Base-by-base conservation (phyloP, 305 asterid species). In the Lippia alba region DNA sequence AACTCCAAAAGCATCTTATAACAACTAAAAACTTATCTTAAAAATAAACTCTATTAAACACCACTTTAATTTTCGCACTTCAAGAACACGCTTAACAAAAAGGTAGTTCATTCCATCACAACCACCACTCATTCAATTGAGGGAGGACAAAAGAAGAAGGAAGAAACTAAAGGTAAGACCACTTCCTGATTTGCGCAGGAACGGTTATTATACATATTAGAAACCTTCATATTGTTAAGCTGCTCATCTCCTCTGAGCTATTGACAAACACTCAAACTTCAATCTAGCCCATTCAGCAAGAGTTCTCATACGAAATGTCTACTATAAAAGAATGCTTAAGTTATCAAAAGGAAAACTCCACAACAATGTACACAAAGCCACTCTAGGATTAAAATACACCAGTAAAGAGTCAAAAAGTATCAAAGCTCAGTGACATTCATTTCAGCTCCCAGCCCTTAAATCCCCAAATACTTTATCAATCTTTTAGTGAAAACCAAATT, bases 171-270 rank as follows among this genome's bases (percentile, higher is more conserved):
- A 44, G 49, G 49, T 5, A 44, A 8, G 14, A 44, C 1, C 1
- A 44, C 49, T 44, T 44, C 49, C 8, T 3, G 49, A 44, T 44
- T 44, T 44, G 49, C 49, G 10, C 8, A 17, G 30, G 56, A 6
- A 51, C 55, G 17, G 9, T 51, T 14, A 19, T 62, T 6, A 39
- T 6, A 9, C n/a, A 48, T 10, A 9, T 32, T 15, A 24, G 11
- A 33, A 18, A 57, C 53, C 17, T 18, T 51, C 56, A 50, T 17
- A 12, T 41, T 61, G 16, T 30, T 53, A 51, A 51, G 69, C 24
- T 54, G 66, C 2, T 24, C 36, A 61, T 66, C 53, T 46, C 12
- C 41, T 64, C 10, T 41, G 56, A 45, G 65, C 46, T 60, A 16
- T 44, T 17, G 15, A 58, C 14, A 10, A 34, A 64, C n/a, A 19